Evolutionary conservation across 2,329 filamentous ascomycete species (phyloP), one percentile per base, ranked within the genome.

Genomic region (Knufia fluminis): DNA sequence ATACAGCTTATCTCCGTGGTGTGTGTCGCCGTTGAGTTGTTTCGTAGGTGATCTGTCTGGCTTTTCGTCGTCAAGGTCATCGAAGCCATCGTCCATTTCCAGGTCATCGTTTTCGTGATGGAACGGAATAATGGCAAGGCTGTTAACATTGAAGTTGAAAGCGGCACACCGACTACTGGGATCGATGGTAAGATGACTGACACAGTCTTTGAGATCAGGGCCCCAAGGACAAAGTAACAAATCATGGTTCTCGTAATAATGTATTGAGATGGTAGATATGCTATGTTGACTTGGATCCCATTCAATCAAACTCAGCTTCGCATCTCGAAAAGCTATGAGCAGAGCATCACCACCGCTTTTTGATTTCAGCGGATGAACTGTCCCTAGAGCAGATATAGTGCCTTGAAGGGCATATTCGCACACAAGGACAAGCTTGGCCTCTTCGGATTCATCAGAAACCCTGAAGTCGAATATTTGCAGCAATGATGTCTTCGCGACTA

Each of bases 231-330:
- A 85, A 47, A 84, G 82, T 57, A 85, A 80, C 54, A 91, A 73
- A 63, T 95, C 90, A 62, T 96, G 90, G 65, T 92, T 86, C 67
- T 98, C 92, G 69, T 97, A 98, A 74, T 90, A 97, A 71, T 98
- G 92, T 61, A 98, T 91, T 46, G 91, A 97, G 55, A 92, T 80
- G 47, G 91, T 97, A 59, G 84, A 82, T 59, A 97, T 82, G 46
- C 79, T 79, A 66, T 86, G 77, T 57, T 80, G 81, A 64, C 85
- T 80, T 7, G 87, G 82, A 64, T 97, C 87, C 92, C 92, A 98
- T 70, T 96, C 87, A 49, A 95, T 76, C 66, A 98, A 74, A 66
- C 86, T 94, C 62, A 97, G 77, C 69, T 95, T 95, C 36, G 92
- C 92, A 68, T 95, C 89, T 62, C 85, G 85, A 68, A 91, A 85